Base-by-base conservation (phyloP, 495 filamentous ascomycete species). In the Penicillium coprophilum region DNA sequence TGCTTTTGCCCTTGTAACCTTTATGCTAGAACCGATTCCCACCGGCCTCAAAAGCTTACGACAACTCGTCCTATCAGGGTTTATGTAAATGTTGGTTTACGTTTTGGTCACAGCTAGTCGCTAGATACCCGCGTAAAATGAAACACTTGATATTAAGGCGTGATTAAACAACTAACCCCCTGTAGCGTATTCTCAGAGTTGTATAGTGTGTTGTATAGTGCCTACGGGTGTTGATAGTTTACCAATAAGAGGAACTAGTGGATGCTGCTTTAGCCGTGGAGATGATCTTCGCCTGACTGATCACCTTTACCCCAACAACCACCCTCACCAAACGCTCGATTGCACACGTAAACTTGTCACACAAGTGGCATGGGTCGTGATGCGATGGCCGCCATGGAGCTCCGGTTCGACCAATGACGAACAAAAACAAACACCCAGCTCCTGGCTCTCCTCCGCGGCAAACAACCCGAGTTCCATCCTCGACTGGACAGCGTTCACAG, bases 401-500 rank as follows among this genome's bases (percentile, higher is more conserved):
- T 67, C 72, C 61, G 59, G 70, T 44, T 64, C 74, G 65, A 80
- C 28, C 53, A 64, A 64, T 64, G 68, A 69, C 61, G 49, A 66
- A 40, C 49, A 66, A 63, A 31, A 63, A 59, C 48, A 49, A 39
- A 50, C 61, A 38, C 49, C 40, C 49, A 51, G 12, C 38, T 50
- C 46, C 34, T 55, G 53, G 43, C 47, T 49, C 46, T 58, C 60
- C 50, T 50, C 57, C 28, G 45, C n/a, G 28, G 27, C 63, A 51
- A 51, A 58, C 64, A 59, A 52, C 43, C 12, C 44, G 44, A 46
- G 46, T 57, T 58, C 54, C 48, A 15, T 44, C 21, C 38, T 75
- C 41, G 79, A 89, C 67, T 92, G 88, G 86, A 60, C 74, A 13
- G 84, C 86, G 53, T 91, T 88, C 71, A 80, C 77, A 50, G 81